Evolutionary conservation across 805 yeast species (phyloP).

Genomic region (Teunomyces barrocoloradensis): DNA sequence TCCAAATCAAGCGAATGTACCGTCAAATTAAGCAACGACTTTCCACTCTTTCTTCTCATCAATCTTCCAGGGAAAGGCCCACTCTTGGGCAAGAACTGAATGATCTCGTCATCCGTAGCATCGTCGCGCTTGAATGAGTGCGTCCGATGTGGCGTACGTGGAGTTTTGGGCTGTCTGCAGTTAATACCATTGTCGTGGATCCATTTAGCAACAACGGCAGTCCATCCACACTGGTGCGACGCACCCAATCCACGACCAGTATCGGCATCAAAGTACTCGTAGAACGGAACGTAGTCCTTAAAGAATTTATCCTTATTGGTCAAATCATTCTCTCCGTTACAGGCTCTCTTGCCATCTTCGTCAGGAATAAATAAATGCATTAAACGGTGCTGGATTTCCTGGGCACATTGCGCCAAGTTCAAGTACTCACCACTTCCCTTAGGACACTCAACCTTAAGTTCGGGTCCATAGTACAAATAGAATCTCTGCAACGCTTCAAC

Average conservation of each 20-base stretch:
- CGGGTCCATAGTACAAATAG: constrained; percentile 84
- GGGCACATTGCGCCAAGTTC: constrained; percentile 87
- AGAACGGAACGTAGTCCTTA: constrained; percentile 73
- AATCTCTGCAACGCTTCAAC: constrained; percentile 87
- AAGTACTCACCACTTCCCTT: constrained; percentile 72
- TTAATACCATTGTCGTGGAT: constrained; percentile 85
- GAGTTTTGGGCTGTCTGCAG: constrained; percentile 51
- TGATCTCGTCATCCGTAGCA: constrained; percentile 22
- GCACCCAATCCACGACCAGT: constrained; percentile 94
- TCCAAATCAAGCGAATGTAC: constrained; percentile 64
- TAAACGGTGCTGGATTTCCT: constrained; percentile 82
- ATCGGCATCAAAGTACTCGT: constrained; percentile 91
- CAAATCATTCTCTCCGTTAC: constrained; percentile 63
- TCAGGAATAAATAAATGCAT: constrained; percentile 73
- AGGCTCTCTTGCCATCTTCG: constrained; percentile 66
- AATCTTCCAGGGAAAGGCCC: constrained; percentile 54
- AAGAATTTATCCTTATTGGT: constrained; percentile 64
- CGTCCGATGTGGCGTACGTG: constrained; percentile 29
- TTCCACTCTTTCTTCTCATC: constrained; percentile 69
- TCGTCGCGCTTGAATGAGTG: constrained; percentile 21
- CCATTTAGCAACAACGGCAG: constrained; percentile 87
- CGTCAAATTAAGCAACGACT: constrained; percentile 65
- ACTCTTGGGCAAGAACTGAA: constrained; percentile 42
- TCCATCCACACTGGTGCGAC: constrained; percentile 96
- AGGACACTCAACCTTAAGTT: constrained; percentile 83